Evolutionary conservation across 1,284 basidiomycete genomes (phyloP).

Genomic region (Sphaerobolus stellatus): DNA sequence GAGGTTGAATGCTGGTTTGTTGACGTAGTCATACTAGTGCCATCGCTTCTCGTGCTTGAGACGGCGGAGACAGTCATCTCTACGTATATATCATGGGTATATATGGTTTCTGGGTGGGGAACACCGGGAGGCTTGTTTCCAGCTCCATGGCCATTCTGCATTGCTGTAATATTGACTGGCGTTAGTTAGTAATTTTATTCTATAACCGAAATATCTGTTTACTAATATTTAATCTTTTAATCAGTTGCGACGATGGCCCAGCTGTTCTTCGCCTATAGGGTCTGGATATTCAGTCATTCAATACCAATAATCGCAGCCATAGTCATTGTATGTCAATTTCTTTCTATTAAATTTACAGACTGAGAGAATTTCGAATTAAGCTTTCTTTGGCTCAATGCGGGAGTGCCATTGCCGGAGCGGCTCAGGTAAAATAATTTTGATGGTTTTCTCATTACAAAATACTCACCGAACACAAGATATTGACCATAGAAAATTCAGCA

Average conservation of each 20-base stretch:
- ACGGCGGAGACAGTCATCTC: not conserved
- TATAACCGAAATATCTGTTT: not conserved
- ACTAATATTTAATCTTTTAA: not conserved
- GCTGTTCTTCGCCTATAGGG: slow-evolving; percentile 3
- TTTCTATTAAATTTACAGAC: not conserved
- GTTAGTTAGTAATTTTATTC: not conserved
- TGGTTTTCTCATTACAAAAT: not conserved
- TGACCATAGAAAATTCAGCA: not conserved
- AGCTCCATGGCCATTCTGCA: slow-evolving; percentile 1
- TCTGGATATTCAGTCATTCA: not conserved
- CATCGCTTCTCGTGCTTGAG: slow-evolving; percentile 1
- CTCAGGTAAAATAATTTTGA: not conserved
- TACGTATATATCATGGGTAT: not conserved
- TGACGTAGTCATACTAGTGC: not conserved
- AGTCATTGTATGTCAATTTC: not conserved
- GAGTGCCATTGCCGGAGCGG: not conserved
- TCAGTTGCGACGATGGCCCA: slow-evolving; percentile 3
- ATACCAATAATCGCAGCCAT: not conserved
- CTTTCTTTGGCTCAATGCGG: slow-evolving; percentile 1
- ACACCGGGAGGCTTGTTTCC: not conserved
- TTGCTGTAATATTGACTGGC: slow-evolving; percentile 6
- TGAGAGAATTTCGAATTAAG: not conserved
- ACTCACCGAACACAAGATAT: not conserved
- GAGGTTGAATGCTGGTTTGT: not conserved
- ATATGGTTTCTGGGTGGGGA: slow-evolving; percentile 8